A percentile compares a stretch with the other conserved stretches of the same genome.
Evolutionary conservation across 2,329 filamentous ascomycete genomes (phyloP).

Genomic region (Trichophaea hybrida): DNA sequence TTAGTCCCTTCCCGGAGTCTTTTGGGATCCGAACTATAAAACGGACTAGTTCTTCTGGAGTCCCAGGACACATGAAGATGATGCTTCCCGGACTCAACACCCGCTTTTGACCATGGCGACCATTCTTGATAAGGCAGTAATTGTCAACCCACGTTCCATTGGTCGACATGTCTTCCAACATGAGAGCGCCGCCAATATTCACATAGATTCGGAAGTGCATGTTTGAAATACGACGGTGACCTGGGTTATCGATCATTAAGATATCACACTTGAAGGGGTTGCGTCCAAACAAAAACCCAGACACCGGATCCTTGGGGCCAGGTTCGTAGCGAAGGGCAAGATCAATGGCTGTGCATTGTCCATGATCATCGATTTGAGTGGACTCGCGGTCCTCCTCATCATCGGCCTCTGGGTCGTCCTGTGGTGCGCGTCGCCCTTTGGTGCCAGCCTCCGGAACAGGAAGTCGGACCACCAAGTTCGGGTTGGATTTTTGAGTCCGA

Average conservation of each 20-base stretch:
- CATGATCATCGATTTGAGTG: constrained; percentile 15
- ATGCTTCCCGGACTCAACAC: constrained; percentile 31
- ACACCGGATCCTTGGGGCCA: constrained; percentile 43
- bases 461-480: constrained; percentile 14
- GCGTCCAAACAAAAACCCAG: constrained; percentile 78
- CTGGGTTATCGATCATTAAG: constrained; percentile 48
- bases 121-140: constrained; percentile 45
- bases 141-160: constrained; percentile 85
- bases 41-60: constrained; percentile 44
- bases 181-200: constrained; percentile 70
- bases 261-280: constrained; percentile 59
- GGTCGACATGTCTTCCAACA: constrained; percentile 90
- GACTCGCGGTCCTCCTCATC: constrained; percentile 16
- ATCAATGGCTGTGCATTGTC: constrained; percentile 19
- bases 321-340: constrained; percentile 20
- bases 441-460: constrained; percentile 3
- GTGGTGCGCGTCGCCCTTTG: neutral
- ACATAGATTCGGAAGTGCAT: constrained; percentile 90
- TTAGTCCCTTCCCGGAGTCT: constrained; percentile 43
- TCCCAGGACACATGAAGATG: constrained; percentile 50
- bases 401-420: neutral
- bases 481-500: neutral
- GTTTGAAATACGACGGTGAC: constrained; percentile 62
- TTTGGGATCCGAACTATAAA: constrained; percentile 79
- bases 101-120: constrained; percentile 5